Base-by-base conservation (phyloP, 2,329 filamentous ascomycete species). In the Mollisiaceae sp. region DNA sequence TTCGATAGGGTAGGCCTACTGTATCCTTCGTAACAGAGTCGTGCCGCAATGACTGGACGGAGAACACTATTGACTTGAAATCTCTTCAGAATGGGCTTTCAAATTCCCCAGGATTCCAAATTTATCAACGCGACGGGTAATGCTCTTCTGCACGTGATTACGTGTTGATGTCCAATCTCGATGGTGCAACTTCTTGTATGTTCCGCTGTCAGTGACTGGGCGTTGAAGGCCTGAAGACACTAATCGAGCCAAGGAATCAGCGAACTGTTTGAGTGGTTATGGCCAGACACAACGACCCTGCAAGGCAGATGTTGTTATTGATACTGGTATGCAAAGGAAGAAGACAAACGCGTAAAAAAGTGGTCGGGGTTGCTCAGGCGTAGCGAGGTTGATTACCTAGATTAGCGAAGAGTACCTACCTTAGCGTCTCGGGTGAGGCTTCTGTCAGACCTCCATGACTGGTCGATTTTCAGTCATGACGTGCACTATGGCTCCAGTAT, bases 401-500 rank as follows among this genome's bases (percentile, higher is more conserved):
- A 50, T 50, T 43, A 15, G 41, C 41, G 41, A 11, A 3, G 4
- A 41, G 11, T 41, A 41, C 9, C 38, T 41, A 41, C 9, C 38
- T 41, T 32, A 41, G n/a, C 41, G 41, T n/a, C 41, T n/a, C n/a
- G 15, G 6, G n/a, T 18, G 15, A 18, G 41, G 41, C 41, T 43
- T 43, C 41, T 43, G 38, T 41, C 41, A 18, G n/a, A 6, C 41
- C n/a, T 43, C 41, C 15, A 18, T 32, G 41, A n/a, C 41, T 43
- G 18, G 12, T 43, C 14, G n/a, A 15, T 43, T n/a, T 15, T 15
- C 15, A 59, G 57, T 59, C 57, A 59, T 59, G 57, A 59, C 57
- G 57, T 45, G 45, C 14, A 59, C 22, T 43, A 38, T n/a, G 8
- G 22, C 55, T 15, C 24, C 8, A 27, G 41, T 43, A 2, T 15